Base-by-base conservation (phyloP, 257 asterid genomes). In the Solanum etuberosum region DNA sequence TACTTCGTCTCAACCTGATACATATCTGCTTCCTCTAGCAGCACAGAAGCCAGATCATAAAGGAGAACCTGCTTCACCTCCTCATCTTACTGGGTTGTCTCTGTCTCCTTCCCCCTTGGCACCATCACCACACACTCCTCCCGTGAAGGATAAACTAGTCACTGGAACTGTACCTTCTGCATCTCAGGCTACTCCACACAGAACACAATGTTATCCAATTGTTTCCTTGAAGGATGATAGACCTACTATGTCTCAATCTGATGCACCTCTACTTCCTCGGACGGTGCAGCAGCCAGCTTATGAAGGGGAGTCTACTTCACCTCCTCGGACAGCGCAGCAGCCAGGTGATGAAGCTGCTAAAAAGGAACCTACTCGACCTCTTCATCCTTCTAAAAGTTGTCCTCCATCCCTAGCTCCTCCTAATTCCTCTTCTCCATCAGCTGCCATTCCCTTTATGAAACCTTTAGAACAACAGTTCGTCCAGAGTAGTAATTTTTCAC, bases 91-190 rank as follows among this genome's bases (percentile, higher is more conserved):
- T 27, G 72, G 38, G 35, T 38, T 43, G 37, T 84, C 54, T 12
- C 81, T 87, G 46, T 40, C 87, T 83, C 83, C 87, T 61, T 82
- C 71, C 32, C 10, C 72, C 10, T 72, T 87, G 83, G 83, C 85
- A 54, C 35, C 72, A 46, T 81, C 90, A 88, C 91, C 92, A 63
- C 76, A 42, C 59, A 88, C 92, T 83, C 91, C 91, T 76, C 86
- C 91, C 29, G 43, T 88, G 88, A 87, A 89, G 89, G 94, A 94
- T 80, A 90, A 89, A 80, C 46, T 73, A 67, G 82, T 87, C 35
- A 89, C 88, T 70, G 86, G 71, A 43, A 82, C 80, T 86, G 80
- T 86, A 88, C 70, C 61, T 80, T 76, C 86, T 76, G 89, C 87
- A 57, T 74, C 88, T 88, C 83, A 18, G 8, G 46, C 70, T 63